Base-by-base conservation (phyloP, 1,284 basidiomycete genomes). In the Chalciporus piperatoides region DNA sequence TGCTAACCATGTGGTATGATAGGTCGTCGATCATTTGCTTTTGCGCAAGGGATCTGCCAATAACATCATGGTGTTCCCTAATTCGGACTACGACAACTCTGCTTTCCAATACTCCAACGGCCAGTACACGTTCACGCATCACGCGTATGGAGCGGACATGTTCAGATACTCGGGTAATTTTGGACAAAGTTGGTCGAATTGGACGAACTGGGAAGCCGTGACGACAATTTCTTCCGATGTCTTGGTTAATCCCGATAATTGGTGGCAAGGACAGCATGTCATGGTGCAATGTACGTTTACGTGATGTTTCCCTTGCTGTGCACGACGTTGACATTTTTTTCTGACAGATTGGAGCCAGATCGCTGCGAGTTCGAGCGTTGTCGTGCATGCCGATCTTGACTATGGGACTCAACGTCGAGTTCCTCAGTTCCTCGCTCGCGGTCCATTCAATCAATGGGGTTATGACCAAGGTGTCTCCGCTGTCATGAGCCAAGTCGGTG, bases 361-460 rank as follows among this genome's bases (percentile, higher is more conserved):
- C 5, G 79, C 81, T 0, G 65, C 81, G 47, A 85, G 86, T 2
- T 71, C 85, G 4, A 74, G 79, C 27, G 76, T 81, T 38, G 81
- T 88, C 24, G 73, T 91, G 9, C 92, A 95, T 61, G 86, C 88
- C 23, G 92, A 96, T 62, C 67, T 76, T 52, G 75, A 77, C 42
- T 90, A 81, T 65, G 71, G 72, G 11, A 64, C 64, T 10, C 72
- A 78, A 46, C 85, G 92, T 57, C 87, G 90, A 37, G 85, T 89
- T 39, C 92, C 92, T 23, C 91, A 93, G 63, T 76, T 93, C 59
- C 72, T 96, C 44, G 87, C 84, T 41, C 85, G 92, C 59, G 92
- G 92, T 46, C 80, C 82, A 1, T 96, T 91, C 78, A 96, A 96
- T 64, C 71, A 79, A 39, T 96, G 91, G 91, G 92, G 92, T 53